Evolutionary conservation across 768 basidiomycete species (phyloP).

Genomic region (Hygrophoropsis aurantiaca): DNA sequence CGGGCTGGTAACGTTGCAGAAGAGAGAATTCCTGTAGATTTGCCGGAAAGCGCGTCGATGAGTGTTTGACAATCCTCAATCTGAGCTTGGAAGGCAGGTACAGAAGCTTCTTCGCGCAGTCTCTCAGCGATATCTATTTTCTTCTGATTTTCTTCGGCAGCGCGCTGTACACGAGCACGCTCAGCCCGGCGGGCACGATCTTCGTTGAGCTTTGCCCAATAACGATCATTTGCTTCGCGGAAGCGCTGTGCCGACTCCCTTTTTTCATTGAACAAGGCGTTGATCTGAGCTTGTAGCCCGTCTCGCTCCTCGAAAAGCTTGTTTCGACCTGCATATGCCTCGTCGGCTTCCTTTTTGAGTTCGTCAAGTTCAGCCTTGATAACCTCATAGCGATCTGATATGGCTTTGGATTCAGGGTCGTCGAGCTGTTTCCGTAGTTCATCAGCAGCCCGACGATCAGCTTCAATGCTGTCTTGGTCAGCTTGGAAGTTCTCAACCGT

Average conservation of each 20-base stretch:
- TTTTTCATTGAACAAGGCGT: conserved; percentile 70
- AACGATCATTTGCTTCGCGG: conserved; percentile 82
- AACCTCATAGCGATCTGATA: conserved; percentile 76
- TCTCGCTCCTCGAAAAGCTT: conserved; percentile 90
- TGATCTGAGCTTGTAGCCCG: conserved; percentile 64
- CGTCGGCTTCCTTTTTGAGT: conserved; percentile 84
- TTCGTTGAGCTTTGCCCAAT: conserved; percentile 83
- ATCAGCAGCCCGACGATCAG: conserved; percentile 71
- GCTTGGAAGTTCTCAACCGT: conserved; percentile 79
- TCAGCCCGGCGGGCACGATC: conserved; percentile 85
- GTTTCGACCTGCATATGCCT: conserved; percentile 73
- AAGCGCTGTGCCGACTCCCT: conserved; percentile 69
- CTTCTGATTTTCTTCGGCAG: conserved; percentile 75
- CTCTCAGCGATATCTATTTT: conserved; percentile 76
- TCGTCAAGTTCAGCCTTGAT: conserved; percentile 85
- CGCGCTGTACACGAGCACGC: conserved; percentile 69
- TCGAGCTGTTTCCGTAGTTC: conserved; percentile 82
- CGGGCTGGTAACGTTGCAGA: conserved; percentile 40
- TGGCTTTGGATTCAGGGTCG: conserved; percentile 84
- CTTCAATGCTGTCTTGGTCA: conserved; percentile 79
- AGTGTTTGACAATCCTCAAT: conserved; percentile 97
- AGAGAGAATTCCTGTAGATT: conserved; percentile 47
- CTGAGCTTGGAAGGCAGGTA: conserved; percentile 87
- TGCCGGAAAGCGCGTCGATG: conserved; percentile 80
- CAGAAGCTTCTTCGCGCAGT: conserved; percentile 85